These are phyloP conservation scores for Avena atlantica DNA, from an alignment of 176 grass and related monocot species.

Conservation along the genomic window DNA sequence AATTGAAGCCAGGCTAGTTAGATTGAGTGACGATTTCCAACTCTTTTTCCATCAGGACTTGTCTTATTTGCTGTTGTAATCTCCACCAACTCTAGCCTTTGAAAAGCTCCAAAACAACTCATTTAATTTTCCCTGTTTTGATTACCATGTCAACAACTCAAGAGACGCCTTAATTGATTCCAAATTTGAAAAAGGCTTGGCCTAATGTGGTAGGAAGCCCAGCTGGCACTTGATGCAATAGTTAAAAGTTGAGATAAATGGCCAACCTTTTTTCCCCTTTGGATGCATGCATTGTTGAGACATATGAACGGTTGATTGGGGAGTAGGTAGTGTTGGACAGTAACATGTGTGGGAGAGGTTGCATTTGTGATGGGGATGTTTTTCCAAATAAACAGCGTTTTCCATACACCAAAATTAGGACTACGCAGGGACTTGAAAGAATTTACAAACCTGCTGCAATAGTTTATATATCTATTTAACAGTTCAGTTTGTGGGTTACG, in stretches of 20 bases:
- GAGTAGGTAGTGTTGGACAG: constrained; percentile 67
- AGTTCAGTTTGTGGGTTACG: constrained; percentile 6
- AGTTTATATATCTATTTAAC: neutral
- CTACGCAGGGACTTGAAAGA: neutral
- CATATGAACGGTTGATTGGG: constrained; percentile 32
- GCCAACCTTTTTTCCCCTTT: too few species aligned
- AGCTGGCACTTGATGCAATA: constrained; percentile 16
- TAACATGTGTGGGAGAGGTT: constrained; percentile 56
- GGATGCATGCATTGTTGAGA: constrained; percentile 29
- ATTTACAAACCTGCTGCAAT: neutral
- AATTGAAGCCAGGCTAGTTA: neutral
- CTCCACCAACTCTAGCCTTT: constrained; percentile 17
- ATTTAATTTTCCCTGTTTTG: neutral
- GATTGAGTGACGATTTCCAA: neutral
- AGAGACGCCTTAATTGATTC: neutral
- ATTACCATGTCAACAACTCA: constrained; percentile 28
- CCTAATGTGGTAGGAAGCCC: constrained; percentile 42
- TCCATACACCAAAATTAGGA: neutral
- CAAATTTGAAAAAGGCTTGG: constrained; percentile 23
- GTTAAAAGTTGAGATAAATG: constrained; percentile 18
- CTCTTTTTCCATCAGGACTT: constrained; percentile 21
- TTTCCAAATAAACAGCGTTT: constrained; percentile 3
- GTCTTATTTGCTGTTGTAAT: constrained; percentile 16
- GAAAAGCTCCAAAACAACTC: constrained; percentile 33
- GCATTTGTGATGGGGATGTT: constrained; percentile 56